These are phyloP conservation scores for Aquilaria yunnanensis DNA, from an alignment of 345 rosid genomes.

Conservation along the genomic window DNA sequence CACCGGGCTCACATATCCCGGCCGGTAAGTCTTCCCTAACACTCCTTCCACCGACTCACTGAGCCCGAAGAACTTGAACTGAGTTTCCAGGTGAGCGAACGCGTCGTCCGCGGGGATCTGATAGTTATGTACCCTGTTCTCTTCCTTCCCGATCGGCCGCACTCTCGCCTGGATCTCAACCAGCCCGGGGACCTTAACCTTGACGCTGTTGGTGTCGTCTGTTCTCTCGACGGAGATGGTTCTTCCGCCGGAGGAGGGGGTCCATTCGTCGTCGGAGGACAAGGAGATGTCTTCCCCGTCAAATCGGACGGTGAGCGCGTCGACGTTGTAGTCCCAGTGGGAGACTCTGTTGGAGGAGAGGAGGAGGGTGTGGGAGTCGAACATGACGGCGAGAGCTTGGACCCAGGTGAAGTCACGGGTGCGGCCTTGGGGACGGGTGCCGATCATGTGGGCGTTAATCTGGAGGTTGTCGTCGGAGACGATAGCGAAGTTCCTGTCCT, in stretches of 20 bases:
- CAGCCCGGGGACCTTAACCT: slow-evolving; percentile 35
- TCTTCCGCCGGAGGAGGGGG: slow-evolving; percentile 16
- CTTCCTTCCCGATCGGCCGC: slow-evolving; percentile 49
- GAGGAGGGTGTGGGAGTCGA: slow-evolving; percentile 47
- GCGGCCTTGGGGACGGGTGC: slow-evolving; percentile 47
- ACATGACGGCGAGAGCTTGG: slow-evolving; percentile 53
- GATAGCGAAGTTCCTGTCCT: slow-evolving; percentile 59
- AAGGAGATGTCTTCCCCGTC: slow-evolving; percentile 33
- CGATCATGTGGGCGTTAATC: slow-evolving; percentile 65
- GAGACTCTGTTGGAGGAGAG: slow-evolving; percentile 46
- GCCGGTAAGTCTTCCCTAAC: slow-evolving; percentile 63
- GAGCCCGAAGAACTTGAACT: slow-evolving; percentile 42
- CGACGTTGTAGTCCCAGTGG: slow-evolving; percentile 39
- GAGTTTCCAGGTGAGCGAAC: slow-evolving; percentile 70
- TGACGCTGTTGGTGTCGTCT: slow-evolving; percentile 36
- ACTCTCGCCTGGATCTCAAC: slow-evolving; percentile 42
- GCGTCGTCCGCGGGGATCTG: slow-evolving; percentile 46
- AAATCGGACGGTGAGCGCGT: slow-evolving; percentile 41
- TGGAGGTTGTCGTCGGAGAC: slow-evolving; percentile 60
- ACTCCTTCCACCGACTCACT: slow-evolving; percentile 61
- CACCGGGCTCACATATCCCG: slow-evolving; percentile 51
- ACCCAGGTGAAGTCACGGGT: slow-evolving; percentile 74
- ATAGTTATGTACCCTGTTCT: slow-evolving; percentile 51
- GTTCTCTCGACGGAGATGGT: slow-evolving; percentile 44
- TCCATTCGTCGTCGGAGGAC: slow-evolving; percentile 45